Conservation (phyloP, 495 filamentous ascomycete species). For the Pyrenula aspistea region DNA sequence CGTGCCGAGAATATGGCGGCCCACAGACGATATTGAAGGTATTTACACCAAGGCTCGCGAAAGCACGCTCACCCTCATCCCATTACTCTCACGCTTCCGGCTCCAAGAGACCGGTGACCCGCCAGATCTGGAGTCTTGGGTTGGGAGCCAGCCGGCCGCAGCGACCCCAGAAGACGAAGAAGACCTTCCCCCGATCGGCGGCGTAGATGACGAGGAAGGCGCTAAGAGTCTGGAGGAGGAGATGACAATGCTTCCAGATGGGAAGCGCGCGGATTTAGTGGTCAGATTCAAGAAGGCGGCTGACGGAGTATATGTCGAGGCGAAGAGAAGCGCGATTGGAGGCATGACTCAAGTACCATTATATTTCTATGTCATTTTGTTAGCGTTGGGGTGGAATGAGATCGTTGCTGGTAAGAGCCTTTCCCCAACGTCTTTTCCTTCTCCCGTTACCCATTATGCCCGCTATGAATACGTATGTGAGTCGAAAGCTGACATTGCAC, state of each 20-base stretch:
- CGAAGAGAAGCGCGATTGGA: slow-evolving; percentile 90
- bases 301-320: slow-evolving; percentile 94
- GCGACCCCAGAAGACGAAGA: slow-evolving; percentile 79
- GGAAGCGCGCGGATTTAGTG: slow-evolving; percentile 76
- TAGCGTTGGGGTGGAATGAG: slow-evolving; percentile 96
- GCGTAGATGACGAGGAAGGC: slow-evolving; percentile 83
- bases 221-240: slow-evolving; percentile 82
- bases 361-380: slow-evolving; percentile 82
- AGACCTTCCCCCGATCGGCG: slow-evolving; percentile 72
- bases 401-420: slow-evolving; percentile 65
- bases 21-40: slow-evolving; percentile 93
- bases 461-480: slow-evolving; percentile 4
- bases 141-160: slow-evolving; percentile 67
- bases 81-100: slow-evolving; percentile 74
- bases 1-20: slow-evolving; percentile 93
- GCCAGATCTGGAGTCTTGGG: slow-evolving; percentile 72
- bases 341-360: slow-evolving; percentile 88
- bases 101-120: slow-evolving; percentile 54
- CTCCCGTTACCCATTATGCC: slow-evolving; percentile 4
- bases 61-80: slow-evolving; percentile 79
- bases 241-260: slow-evolving; percentile 82
- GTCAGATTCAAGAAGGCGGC: slow-evolving; percentile 97
- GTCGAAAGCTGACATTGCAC: slow-evolving; percentile 23
- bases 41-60: slow-evolving; percentile 84
- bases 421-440: slow-evolving; percentile 1